Evolutionary conservation across 2,329 filamentous ascomycete species (phyloP), one percentile per base, ranked within the genome.

Genomic region (Epichloe baconii): DNA sequence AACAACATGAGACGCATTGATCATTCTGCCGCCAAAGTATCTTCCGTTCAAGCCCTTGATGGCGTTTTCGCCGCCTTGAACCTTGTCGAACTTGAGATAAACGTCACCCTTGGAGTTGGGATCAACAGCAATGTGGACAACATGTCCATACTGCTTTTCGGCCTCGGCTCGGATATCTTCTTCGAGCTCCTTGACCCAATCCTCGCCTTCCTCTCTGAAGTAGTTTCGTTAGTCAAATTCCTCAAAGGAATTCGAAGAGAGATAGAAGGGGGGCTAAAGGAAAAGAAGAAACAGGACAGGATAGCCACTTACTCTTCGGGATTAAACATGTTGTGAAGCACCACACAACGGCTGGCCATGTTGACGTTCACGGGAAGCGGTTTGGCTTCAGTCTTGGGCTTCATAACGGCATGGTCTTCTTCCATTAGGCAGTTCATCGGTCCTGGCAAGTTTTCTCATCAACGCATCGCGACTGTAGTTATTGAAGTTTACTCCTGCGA

Each of bases 401-500:
- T 88, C 57, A 83, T 72, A 53, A 85, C 75, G 68, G 86, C 83
- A 66, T 80, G 79, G 70, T 87, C 82, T 59, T 85, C 80, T 80
- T 60, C 77, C 73, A 61, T 79, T 78, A 59, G 77, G 72, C 55
- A 76, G 71, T 66, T 97, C 89, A 71, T 97, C 90, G 72, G 86
- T 91, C 77, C 93, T 85, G 66, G 93, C 90, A 71, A 98, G 86
- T 74, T 97, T 96, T 70, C 88, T 83, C 93, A 98, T 98, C 71
- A 98, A 83, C 65, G 90, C 88, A 74, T 97, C 89, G 72, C 93
- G 88, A 77, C 88, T 95, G 75, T 95, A 96, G 71, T 96, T 96
- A 79, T 89, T 95, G 85, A 97, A 97, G 73, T 97, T 97, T 70
- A 98, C 91, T 64, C 93, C 93, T 48, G 87, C 88, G 66, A 98